Conservation (phyloP, 345 rosid genomes). For the Sisymbrium irio region DNA sequence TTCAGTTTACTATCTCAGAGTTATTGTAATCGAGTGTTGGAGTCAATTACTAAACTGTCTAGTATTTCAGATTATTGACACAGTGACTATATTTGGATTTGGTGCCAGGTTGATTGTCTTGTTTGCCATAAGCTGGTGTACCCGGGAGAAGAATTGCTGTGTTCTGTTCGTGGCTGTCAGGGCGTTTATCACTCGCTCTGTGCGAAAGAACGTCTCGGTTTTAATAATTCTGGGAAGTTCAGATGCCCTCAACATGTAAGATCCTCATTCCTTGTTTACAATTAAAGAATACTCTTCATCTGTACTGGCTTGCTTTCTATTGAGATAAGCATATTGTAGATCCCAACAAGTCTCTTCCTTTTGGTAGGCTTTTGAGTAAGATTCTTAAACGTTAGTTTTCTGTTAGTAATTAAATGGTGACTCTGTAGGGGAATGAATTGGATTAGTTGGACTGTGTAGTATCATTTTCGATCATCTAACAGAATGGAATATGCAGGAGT, state of each 20-base stretch:
- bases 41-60: not conserved
- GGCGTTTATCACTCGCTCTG: slow-evolving; percentile 64
- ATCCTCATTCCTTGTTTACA: slow-evolving; percentile 4
- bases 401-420: not conserved
- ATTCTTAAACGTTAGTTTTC: not conserved
- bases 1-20: not conserved
- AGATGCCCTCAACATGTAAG: slow-evolving; percentile 94
- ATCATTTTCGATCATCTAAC: slow-evolving; percentile 8
- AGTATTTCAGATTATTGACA: not conserved
- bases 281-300: slow-evolving; percentile 7
- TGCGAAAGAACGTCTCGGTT: slow-evolving; percentile 42
- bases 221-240: slow-evolving; percentile 48
- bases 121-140: slow-evolving; percentile 50
- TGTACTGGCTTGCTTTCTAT: not conserved
- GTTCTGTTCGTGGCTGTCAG: slow-evolving; percentile 65
- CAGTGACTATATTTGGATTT: slow-evolving; percentile 4
- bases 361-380: not conserved
- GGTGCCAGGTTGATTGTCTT: slow-evolving; percentile 64
- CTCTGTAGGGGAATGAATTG: not conserved
- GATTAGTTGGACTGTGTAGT: not conserved
- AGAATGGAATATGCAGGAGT: slow-evolving; percentile 46
- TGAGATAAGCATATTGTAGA: not conserved
- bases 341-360: not conserved
- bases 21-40: not conserved
- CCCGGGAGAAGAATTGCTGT: slow-evolving; percentile 61